Percentiles rank a stretch among this genome's conserved stretches.
Conservation (phyloP, 2,329 filamentous ascomycete genomes). For the Pyrenochaeta sp. region DNA sequence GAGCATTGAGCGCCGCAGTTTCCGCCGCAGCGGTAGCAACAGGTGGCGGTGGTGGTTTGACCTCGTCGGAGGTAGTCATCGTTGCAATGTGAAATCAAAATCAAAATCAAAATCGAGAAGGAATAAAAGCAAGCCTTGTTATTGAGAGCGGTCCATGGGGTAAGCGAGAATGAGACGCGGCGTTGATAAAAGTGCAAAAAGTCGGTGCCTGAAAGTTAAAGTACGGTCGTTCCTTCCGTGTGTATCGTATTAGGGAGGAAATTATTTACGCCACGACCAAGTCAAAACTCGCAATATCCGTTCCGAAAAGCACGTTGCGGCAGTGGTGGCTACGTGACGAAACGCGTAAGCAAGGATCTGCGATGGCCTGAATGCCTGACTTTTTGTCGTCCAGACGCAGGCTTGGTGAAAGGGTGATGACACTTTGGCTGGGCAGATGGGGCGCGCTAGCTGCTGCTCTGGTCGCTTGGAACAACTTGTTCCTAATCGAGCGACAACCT, state of each 20-base stretch:
- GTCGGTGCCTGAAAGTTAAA: conserved; percentile 14
- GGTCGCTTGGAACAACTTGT: conserved; percentile 10
- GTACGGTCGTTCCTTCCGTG: neutral
- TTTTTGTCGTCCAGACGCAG: neutral
- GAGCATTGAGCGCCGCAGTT: conserved; percentile 4
- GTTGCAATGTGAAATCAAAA: neutral
- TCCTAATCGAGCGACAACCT: conserved; percentile 26
- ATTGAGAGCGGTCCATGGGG: neutral
- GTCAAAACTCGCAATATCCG: conserved; percentile 3
- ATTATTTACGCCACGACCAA: neutral
- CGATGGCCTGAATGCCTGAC: neutral
- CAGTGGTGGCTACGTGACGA: too few species aligned
- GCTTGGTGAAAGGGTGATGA: neutral
- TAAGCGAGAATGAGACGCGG: neutral
- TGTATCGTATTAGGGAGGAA: neutral
- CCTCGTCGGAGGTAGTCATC: conserved; percentile 2
- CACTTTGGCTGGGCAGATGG: neutral
- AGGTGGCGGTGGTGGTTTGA: conserved; percentile 9
- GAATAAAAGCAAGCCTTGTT: neutral
- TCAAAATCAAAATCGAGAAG: neutral
- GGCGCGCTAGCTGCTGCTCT: conserved; percentile 10
- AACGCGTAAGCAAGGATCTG: neutral
- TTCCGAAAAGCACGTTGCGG: neutral
- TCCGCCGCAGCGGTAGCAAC: conserved; percentile 7
- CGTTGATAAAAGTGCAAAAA: conserved; percentile 4